Evolutionary conservation across 2,329 filamentous ascomycete genomes (phyloP).

Genomic region (Exophiala dermatitidis): DNA sequence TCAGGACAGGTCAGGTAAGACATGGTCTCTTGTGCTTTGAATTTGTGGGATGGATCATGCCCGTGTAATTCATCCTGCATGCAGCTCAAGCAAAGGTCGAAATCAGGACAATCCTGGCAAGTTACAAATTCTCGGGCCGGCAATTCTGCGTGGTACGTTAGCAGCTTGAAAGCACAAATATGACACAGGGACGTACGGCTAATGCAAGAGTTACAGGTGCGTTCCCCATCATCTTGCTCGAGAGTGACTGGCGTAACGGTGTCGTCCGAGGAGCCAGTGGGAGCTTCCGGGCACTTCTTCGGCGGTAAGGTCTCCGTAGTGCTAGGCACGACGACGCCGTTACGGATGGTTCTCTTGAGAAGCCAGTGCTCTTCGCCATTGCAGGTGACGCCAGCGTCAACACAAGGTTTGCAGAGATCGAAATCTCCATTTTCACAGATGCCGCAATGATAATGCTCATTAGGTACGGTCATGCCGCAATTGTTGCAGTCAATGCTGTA

Average conservation of each 20-base stretch:
- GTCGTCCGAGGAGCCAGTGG: conserved; percentile 17
- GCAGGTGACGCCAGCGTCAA: conserved; percentile 69
- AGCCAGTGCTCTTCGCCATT: conserved; percentile 78
- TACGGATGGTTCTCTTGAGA: conserved; percentile 77
- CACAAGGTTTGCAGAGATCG: conserved; percentile 77
- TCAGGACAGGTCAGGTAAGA: conserved; percentile 55
- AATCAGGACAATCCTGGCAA: conserved; percentile 79
- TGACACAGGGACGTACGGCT: conserved; percentile 40
- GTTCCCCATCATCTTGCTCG: conserved; percentile 27
- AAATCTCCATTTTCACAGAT: conserved; percentile 91
- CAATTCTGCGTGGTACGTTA: conserved; percentile 48
- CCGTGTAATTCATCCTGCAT: conserved; percentile 71
- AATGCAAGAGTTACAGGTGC: conserved; percentile 60
- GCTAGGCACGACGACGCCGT: conserved; percentile 75
- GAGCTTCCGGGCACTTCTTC: conserved; percentile 39
- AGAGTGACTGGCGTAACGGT: conserved; percentile 14
- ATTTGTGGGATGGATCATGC: conserved; percentile 81
- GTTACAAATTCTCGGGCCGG: conserved; percentile 75
- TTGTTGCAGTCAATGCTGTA: conserved; percentile 93
- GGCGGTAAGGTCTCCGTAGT: conserved; percentile 72
- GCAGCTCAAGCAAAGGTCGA: conserved; percentile 81
- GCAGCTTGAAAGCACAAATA: conserved; percentile 2
- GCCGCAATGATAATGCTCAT: conserved; percentile 88
- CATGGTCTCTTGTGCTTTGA: conserved; percentile 57
- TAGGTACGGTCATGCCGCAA: conserved; percentile 70